A percentile compares a stretch with the other conserved stretches of the same genome.
phyloP scores from a whole-genome alignment of 148 eudicot genomes.

The Rhododendron simsii region DNA sequence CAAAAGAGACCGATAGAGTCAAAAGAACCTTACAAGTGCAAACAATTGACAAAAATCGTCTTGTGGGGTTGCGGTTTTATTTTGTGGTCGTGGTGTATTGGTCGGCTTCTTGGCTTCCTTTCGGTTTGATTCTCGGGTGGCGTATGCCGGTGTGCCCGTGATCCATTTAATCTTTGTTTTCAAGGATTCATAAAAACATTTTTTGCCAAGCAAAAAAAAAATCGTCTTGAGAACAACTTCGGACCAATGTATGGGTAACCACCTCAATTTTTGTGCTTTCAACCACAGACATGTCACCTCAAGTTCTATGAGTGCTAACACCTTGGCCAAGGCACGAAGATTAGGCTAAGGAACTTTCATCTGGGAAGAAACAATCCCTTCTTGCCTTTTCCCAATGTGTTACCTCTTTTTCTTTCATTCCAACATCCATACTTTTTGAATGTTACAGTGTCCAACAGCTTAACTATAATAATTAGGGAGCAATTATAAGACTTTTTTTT shows the following conservation, averaged over 20 bases:
- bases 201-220: background rate
- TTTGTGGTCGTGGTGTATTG: background rate
- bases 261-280: background rate
- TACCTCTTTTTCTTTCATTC: background rate
- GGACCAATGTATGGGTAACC: background rate
- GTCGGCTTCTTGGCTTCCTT: background rate
- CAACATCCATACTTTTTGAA: background rate
- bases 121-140: background rate
- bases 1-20: background rate
- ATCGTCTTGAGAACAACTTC: background rate
- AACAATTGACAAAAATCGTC: background rate
- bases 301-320: background rate
- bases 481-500: too few relatives aligned
- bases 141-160: background rate
- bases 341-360: background rate
- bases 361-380: background rate
- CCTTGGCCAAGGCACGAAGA: background rate
- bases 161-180: background rate
- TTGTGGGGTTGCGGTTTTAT: too few relatives aligned
- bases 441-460: background rate
- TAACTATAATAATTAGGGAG: background rate
- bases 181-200: too few relatives aligned
- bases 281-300: background rate
- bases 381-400: background rate
- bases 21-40: background rate